Evolutionary conservation across 257 asterid genomes (phyloP).

Genomic region (Penstemon barbatus): DNA sequence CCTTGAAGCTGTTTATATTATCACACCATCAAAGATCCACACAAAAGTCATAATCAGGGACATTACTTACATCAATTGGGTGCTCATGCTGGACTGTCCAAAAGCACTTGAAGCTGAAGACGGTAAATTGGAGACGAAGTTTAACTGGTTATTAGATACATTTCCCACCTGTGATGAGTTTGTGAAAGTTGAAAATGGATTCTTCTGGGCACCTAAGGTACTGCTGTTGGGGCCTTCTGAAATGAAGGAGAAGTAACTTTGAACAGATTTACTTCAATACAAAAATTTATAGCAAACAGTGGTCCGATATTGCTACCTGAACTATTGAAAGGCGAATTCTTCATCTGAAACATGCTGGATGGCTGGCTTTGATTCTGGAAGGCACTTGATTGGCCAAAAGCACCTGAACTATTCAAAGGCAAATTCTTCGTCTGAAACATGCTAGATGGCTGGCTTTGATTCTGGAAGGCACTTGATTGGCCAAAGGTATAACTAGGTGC

Average conservation of each 20-base stretch:
- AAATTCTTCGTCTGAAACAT: constrained; percentile 39
- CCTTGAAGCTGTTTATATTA: too few relatives aligned
- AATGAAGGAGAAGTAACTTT: constrained; percentile 45
- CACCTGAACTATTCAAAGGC: constrained; percentile 21
- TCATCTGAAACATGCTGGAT: constrained; percentile 38
- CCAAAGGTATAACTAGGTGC: constrained; percentile 61
- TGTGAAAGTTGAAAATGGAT: constrained; percentile 47
- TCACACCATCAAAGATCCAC: neutral
- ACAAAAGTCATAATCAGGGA: neutral
- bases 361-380: constrained; percentile 53
- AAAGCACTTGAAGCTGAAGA: constrained; percentile 23
- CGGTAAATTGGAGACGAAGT: constrained; percentile 20
- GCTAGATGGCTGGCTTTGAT: constrained; percentile 46
- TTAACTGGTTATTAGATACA: constrained; percentile 25
- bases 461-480: constrained; percentile 53
- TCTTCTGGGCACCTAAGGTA: constrained; percentile 37
- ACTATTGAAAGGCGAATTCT: constrained; percentile 38
- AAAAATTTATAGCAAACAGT: constrained; percentile 1
- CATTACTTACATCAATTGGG: constrained; percentile 49
- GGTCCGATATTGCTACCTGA: constrained; percentile 44
- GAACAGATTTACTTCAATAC: constrained; percentile 31
- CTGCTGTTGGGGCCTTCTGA: constrained; percentile 40
- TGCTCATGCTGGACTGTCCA: constrained; percentile 29
- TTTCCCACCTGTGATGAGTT: constrained; percentile 41
- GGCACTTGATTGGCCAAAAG: constrained; percentile 59